Percentiles rank a stretch among this genome's conserved stretches.
These are phyloP conservation scores for Quercus rubra DNA, from an alignment of 306 rosid species.

Conservation along the genomic window DNA sequence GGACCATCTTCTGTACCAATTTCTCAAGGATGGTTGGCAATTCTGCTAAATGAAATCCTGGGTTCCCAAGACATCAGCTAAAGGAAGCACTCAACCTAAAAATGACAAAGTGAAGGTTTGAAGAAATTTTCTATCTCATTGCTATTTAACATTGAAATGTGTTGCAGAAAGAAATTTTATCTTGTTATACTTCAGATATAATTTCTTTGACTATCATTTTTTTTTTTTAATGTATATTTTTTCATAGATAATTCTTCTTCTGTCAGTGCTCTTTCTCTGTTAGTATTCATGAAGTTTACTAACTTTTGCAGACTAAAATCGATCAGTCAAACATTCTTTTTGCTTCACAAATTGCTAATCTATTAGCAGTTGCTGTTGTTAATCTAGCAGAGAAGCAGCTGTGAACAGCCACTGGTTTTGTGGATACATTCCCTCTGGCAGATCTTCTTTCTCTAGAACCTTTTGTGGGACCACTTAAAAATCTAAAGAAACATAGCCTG, in stretches of 20 bases:
- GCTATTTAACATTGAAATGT: background rate
- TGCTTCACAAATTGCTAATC: slow-evolving; percentile 73
- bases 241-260: background rate
- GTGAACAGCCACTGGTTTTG: slow-evolving; percentile 42
- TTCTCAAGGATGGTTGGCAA: slow-evolving; percentile 91
- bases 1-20: slow-evolving; percentile 70
- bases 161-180: background rate
- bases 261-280: background rate
- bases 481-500: slow-evolving; percentile 52
- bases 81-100: slow-evolving; percentile 56
- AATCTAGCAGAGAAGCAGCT: slow-evolving; percentile 70
- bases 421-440: slow-evolving; percentile 59
- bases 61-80: slow-evolving; percentile 56
- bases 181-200: slow-evolving; percentile 16
- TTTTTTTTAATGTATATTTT: background rate
- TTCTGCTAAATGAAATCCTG: slow-evolving; percentile 61
- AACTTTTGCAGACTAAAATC: slow-evolving; percentile 74
- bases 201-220: slow-evolving; percentile 14
- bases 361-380: slow-evolving; percentile 72
- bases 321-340: slow-evolving; percentile 72
- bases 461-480: slow-evolving; percentile 64
- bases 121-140: background rate
- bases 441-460: slow-evolving; percentile 85
- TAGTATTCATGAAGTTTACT: slow-evolving; percentile 4
- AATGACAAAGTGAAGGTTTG: slow-evolving; percentile 78